Conservation (phyloP, 2,329 filamentous ascomycete species). For the Colletotrichum gigasporum region DNA sequence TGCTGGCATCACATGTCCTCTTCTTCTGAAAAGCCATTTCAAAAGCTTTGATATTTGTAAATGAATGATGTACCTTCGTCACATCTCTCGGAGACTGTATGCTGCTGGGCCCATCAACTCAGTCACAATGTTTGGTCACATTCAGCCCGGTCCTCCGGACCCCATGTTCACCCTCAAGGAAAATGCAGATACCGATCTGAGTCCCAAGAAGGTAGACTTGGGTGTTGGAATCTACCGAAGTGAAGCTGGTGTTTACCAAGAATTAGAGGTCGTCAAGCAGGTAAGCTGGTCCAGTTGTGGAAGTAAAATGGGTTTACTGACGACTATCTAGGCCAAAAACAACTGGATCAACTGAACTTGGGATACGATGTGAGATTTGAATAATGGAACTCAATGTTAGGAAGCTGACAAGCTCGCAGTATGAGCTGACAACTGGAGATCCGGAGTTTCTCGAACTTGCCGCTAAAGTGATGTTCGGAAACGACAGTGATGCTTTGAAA, state of each 20-base stretch:
- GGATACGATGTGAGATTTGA: conserved; percentile 38
- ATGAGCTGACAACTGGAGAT: conserved; percentile 46
- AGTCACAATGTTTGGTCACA: conserved; percentile 52
- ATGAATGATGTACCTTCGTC: neutral
- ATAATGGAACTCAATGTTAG: neutral
- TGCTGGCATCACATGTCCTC: neutral
- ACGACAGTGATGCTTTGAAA: conserved; percentile 14
- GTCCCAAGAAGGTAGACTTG: conserved; percentile 44
- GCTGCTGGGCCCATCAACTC: neutral
- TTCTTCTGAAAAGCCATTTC: neutral
- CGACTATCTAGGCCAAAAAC: conserved; percentile 35
- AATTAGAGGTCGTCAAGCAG: conserved; percentile 39
- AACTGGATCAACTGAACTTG: conserved; percentile 32
- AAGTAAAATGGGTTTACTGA: conserved; percentile 1
- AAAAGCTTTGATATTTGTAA: too few relatives aligned
- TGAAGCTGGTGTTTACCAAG: conserved; percentile 42
- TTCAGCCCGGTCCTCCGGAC: conserved; percentile 42
- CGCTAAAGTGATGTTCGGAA: conserved; percentile 42
- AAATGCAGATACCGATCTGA: conserved; percentile 39
- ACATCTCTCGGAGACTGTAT: neutral
- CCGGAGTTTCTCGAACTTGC: conserved; percentile 40
- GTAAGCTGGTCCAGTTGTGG: conserved; percentile 7
- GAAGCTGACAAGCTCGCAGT: conserved; percentile 34
- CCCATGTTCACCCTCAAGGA: conserved; percentile 45
- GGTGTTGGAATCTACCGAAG: conserved; percentile 48